Percentiles rank a stretch among this genome's conserved stretches.
Evolutionary conservation across 2,329 filamentous ascomycete genomes (phyloP).

Genomic region (Gnomoniopsis sp.): DNA sequence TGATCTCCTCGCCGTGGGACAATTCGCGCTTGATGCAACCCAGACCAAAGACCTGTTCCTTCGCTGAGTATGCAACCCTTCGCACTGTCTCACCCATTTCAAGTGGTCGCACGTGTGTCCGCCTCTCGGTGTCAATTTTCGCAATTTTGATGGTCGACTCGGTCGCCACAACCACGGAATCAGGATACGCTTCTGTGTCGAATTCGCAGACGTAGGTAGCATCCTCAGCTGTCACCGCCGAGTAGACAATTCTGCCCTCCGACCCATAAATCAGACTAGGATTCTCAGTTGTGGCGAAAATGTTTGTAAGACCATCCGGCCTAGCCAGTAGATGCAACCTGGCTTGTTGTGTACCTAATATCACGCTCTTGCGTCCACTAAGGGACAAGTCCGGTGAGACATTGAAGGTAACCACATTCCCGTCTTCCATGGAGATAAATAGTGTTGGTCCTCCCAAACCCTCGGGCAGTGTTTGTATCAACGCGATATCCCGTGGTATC

Average conservation of each 20-base stretch:
- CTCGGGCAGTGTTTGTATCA: constrained; percentile 73
- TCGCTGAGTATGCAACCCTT: constrained; percentile 78
- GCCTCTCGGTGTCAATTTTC: constrained; percentile 75
- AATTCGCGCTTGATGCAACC: constrained; percentile 79
- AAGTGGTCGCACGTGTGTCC: constrained; percentile 82
- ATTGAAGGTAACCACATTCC: constrained; percentile 80
- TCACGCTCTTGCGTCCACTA: constrained; percentile 72
- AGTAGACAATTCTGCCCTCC: constrained; percentile 86
- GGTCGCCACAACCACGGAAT: constrained; percentile 78
- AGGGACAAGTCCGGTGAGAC: constrained; percentile 64
- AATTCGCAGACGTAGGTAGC: constrained; percentile 80
- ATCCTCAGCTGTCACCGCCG: constrained; percentile 86
- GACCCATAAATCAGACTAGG: constrained; percentile 89
- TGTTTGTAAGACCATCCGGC: constrained; percentile 64
- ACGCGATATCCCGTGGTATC: constrained; percentile 76
- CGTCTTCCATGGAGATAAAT: constrained; percentile 88
- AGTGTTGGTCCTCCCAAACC: constrained; percentile 62
- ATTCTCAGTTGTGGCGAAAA: constrained; percentile 93
- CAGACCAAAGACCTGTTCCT: constrained; percentile 77
- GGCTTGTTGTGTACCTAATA: constrained; percentile 82
- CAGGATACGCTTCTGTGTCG: constrained; percentile 75
- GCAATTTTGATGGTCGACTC: constrained; percentile 74
- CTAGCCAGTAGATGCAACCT: constrained; percentile 75
- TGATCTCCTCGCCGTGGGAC: constrained; percentile 65
- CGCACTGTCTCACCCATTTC: constrained; percentile 79